Conservation (phyloP, 441 rosid species). For the Dalechampia spathulata region DNA sequence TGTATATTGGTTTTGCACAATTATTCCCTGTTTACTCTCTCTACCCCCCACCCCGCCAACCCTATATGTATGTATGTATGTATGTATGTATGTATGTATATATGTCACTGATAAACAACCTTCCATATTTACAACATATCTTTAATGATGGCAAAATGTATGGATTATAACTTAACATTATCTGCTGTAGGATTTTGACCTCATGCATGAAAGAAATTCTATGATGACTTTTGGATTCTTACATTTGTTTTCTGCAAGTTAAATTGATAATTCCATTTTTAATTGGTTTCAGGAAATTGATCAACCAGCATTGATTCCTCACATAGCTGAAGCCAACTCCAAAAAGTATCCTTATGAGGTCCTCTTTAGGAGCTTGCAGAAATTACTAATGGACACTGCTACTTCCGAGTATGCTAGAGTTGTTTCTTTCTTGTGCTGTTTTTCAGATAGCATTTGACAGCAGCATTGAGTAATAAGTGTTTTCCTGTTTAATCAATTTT, state of each 20-base stretch:
- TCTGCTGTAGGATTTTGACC: not conserved
- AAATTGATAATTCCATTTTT: slow-evolving; percentile 13
- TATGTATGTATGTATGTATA: too few species aligned
- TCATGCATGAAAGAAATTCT: not conserved
- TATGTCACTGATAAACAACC: too few species aligned
- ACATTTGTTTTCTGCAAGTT: slow-evolving; percentile 6
- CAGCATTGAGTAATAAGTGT: not conserved
- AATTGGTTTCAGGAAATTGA: slow-evolving; percentile 76
- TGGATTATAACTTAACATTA: too few species aligned
- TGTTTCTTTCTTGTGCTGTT: slow-evolving; percentile 24
- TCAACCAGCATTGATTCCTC: slow-evolving; percentile 98
- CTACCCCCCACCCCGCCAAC: too few species aligned
- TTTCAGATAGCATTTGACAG: not conserved
- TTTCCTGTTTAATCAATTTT: slow-evolving; percentile 15
- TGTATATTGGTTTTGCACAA: not conserved
- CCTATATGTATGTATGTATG: too few species aligned
- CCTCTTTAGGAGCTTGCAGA: slow-evolving; percentile 95
- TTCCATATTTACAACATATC: too few species aligned
- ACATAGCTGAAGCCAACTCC: slow-evolving; percentile 97
- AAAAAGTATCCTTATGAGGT: slow-evolving; percentile 96
- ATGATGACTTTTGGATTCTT: not conserved
- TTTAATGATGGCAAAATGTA: too few species aligned
- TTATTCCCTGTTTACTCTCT: too few species aligned
- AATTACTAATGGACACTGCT: slow-evolving; percentile 98
- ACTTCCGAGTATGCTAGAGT: slow-evolving; percentile 81